Conservation (phyloP, 1,139 yeast species). For the Scheffersomyces lignicola region DNA sequence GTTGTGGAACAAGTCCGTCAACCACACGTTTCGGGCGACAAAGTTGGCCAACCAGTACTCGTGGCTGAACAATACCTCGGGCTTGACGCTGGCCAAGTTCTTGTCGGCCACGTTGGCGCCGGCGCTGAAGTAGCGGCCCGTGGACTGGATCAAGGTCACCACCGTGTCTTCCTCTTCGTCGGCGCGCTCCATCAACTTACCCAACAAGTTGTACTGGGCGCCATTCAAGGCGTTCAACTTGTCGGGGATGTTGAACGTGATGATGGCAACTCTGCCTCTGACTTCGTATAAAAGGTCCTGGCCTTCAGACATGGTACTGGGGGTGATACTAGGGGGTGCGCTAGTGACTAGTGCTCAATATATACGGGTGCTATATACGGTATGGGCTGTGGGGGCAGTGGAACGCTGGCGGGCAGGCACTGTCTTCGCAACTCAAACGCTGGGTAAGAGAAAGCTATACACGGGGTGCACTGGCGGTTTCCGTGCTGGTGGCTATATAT, state of each 20-base stretch:
- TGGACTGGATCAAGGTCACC: slow-evolving; percentile 66
- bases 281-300: slow-evolving; percentile 51
- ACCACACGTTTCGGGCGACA: slow-evolving; percentile 67
- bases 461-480: neutral
- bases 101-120: slow-evolving; percentile 70
- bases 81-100: slow-evolving; percentile 21
- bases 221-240: slow-evolving; percentile 69
- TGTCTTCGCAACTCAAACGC: neutral
- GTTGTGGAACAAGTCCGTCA: slow-evolving; percentile 68
- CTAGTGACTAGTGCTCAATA: neutral
- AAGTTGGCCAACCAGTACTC: slow-evolving; percentile 61
- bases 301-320: slow-evolving; percentile 16
- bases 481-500: neutral
- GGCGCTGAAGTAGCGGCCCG: slow-evolving; percentile 80
- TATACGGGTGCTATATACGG: neutral
- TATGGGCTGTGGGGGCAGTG: neutral
- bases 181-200: slow-evolving; percentile 61
- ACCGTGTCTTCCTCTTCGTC: slow-evolving; percentile 64
- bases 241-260: slow-evolving; percentile 65
- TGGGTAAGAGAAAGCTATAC: neutral
- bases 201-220: slow-evolving; percentile 64
- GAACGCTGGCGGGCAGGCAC: neutral
- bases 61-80: slow-evolving; percentile 36
- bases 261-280: slow-evolving; percentile 56
- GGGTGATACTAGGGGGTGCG: neutral